Base-by-base conservation (phyloP, 1,139 yeast genomes). In the Zygoascus sp. region DNA sequence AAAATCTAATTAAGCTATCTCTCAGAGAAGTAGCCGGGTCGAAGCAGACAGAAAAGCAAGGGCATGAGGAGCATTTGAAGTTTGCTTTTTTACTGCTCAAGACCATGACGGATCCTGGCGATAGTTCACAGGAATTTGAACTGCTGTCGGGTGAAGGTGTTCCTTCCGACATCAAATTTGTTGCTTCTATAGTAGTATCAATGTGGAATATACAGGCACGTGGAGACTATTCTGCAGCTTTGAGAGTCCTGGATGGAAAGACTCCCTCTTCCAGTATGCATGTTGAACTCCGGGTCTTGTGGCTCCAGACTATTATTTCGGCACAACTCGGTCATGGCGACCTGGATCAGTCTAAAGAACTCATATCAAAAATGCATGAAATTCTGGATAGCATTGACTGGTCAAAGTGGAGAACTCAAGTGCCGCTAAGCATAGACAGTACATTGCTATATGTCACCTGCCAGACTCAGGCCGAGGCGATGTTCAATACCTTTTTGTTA, bases 401-500 rank as follows among this genome's bases (percentile, higher is more conserved):
- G 45, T 27, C 32, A 7, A 35, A 35, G 20, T 42, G 45, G 45
- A 27, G 41, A 27, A 37, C 10, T 19, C 19, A 16, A 7, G 35
- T 42, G 20, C 40, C 45, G 3, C 13, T 42, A 16, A 35, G 23
- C 20, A 35, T n/a, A 8, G 40, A 28, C 2, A 11, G 39, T 7
- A 13, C 15, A 13, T 28, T 28, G 1, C 10, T 42, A 5, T 35
- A 13, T 21, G 20, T 42, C 20, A 25, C 28, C 16, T 28, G 39
- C n/a, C 34, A 19, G 11, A 11, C 45, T 2, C 23, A 42, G 21
- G 15, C 32, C n/a, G 19, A 42, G n/a, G 40, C 39, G 11, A 25
- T 42, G 41, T 28, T 23, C n/a, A 42, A 27, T 10, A 42, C 45
- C n/a, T 37, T 17, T 25, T 17, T 42, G 15, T 13, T 36, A 36